A percentile compares a stretch with the other conserved stretches of the same genome.
Evolutionary conservation across 2,329 filamentous ascomycete species (phyloP).

Genomic region (Fusarium staphyleae): DNA sequence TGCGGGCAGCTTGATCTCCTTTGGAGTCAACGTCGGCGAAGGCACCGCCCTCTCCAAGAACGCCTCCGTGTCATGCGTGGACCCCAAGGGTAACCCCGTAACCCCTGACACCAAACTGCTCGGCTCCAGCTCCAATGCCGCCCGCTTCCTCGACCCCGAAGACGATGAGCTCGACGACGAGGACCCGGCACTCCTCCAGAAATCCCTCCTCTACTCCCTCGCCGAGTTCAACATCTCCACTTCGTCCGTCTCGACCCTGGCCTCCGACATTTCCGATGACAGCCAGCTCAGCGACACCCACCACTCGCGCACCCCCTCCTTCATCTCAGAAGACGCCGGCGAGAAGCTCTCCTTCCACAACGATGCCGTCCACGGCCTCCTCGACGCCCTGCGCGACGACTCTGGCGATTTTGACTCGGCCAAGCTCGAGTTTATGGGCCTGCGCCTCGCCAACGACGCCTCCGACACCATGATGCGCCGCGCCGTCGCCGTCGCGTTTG

Average conservation of each 20-base stretch:
- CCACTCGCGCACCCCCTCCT: constrained; percentile 71
- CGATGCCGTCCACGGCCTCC: constrained; percentile 85
- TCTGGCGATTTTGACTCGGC: constrained; percentile 79
- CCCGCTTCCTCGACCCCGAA: constrained; percentile 55
- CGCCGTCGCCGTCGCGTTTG: constrained; percentile 85
- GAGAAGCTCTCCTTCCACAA: constrained; percentile 72
- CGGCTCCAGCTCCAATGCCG: constrained; percentile 59
- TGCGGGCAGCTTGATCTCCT: constrained; percentile 80
- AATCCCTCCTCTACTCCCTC: constrained; percentile 62
- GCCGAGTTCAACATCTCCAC: constrained; percentile 60
- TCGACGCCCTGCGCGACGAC: constrained; percentile 81
- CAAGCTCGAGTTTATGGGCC: constrained; percentile 89
- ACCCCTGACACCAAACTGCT: constrained; percentile 55
- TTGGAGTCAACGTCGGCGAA: constrained; percentile 75
- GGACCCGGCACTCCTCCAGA: constrained; percentile 61
- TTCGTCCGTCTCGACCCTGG: constrained; percentile 64
- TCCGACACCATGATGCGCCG: constrained; percentile 87
- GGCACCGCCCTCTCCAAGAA: constrained; percentile 55
- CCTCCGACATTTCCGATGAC: constrained; percentile 70
- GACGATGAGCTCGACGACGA: constrained; percentile 59
- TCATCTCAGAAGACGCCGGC: constrained; percentile 75
- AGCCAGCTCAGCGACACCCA: constrained; percentile 61
- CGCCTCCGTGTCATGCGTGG: constrained; percentile 47
- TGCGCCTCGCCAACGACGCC: constrained; percentile 91
- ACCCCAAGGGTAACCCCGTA: constrained; percentile 48